Evolutionary conservation across 2,329 filamentous ascomycete species (phyloP), one percentile per base, ranked within the genome.

Genomic region (Talaromyces sp.): DNA sequence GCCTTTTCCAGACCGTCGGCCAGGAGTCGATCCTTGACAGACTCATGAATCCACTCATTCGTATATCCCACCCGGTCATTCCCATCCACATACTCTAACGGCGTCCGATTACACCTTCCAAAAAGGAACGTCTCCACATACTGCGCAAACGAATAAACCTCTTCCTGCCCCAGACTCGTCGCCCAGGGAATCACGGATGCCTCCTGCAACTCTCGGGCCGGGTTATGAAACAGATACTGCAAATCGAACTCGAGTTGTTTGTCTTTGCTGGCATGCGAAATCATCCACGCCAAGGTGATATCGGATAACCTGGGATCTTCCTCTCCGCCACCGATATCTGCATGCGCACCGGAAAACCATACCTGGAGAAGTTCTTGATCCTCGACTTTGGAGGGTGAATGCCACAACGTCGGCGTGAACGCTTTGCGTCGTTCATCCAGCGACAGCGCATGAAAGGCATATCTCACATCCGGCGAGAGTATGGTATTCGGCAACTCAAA

Each of bases 221-320:
- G 67, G 5, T 62, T 9, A 7, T 67, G 62, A 23, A 69, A 68
- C 0, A 70, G 57, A 56, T 70, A 70, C 7, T 67, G 64, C 5
- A 67, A 48, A 23, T 69, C 65, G 21, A 70, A 69, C 0, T 62
- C 62, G 1, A 70, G 62, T 46, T 70, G 68, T 6, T 64, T 48
- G n/a, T 68, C 40, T 48, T 69, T 68, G 9, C 63, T 63, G 33
- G 68, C 69, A 62, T 84, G 81, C 58, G 78, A 77, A 68, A 84
- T 82, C 83, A 85, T 85, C 83, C 83, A 85, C 3, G 82, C 83
- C 1, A 85, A 70, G 5, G 79, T 78, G 31, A 84, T 82, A 44
- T 83, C 67, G 2, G 72, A 65, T 2, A 72, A 75, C 35, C 82
- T 77, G 65, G 79, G 75, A 61, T 81, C 78, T 28, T 73, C 70